Percentiles rank a stretch among this genome's conserved stretches.
These are phyloP conservation scores for Penicillium nordicum DNA, from an alignment of 2,329 filamentous ascomycete species.

Conservation along the genomic window DNA sequence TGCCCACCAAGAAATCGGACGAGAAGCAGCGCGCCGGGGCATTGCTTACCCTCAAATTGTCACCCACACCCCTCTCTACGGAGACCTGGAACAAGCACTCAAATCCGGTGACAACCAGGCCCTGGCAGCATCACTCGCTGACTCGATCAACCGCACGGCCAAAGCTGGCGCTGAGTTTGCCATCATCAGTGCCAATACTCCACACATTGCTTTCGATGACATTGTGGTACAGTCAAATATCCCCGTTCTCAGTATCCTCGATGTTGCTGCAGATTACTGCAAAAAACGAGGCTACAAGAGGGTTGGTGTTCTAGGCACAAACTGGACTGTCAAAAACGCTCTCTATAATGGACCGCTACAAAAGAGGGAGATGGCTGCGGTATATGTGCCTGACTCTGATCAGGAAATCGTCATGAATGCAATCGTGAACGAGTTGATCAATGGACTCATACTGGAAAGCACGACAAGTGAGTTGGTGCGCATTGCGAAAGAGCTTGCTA, in stretches of 20 bases:
- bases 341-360: conserved; percentile 5
- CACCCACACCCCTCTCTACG: conserved; percentile 8
- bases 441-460: background rate
- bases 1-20: conserved; percentile 10
- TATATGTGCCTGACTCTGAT: conserved; percentile 4
- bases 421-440: background rate
- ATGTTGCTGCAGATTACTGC: conserved; percentile 2
- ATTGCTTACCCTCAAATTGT: conserved; percentile 9
- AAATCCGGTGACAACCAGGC: background rate
- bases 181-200: conserved; percentile 11
- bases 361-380: background rate
- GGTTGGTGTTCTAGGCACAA: background rate
- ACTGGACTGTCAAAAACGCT: background rate
- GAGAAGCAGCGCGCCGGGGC: conserved; percentile 9
- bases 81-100: conserved; percentile 2
- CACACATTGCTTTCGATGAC: conserved; percentile 4
- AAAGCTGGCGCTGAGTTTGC: conserved; percentile 11
- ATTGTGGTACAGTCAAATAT: conserved; percentile 1
- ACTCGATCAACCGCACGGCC: conserved; percentile 9
- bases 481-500: conserved; percentile 4
- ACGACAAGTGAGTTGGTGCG: background rate
- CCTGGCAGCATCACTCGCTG: background rate
- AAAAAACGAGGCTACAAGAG: background rate
- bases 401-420: background rate
- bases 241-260: conserved; percentile 7